Evolutionary conservation across 1,139 yeast species (phyloP).

Genomic region (Hyphopichia buzzinii): DNA sequence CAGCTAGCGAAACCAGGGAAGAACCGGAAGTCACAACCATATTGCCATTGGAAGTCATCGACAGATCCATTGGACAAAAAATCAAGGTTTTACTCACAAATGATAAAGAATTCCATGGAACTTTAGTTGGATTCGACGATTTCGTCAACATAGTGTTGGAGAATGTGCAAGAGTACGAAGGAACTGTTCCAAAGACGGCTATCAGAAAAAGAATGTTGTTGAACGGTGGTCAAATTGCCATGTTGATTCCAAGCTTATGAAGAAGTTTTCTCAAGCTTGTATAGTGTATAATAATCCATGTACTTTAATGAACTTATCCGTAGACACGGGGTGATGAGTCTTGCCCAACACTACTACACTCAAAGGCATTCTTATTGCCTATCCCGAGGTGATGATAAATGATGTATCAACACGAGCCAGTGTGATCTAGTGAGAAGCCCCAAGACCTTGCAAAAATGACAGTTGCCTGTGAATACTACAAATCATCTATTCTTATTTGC

Average conservation of each 20-base stretch:
- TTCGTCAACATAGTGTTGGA: constrained; percentile 89
- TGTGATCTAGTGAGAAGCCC: neutral
- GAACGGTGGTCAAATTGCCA: constrained; percentile 85
- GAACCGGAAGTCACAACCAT: constrained; percentile 24
- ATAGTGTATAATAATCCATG: neutral
- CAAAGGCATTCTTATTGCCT: no score
- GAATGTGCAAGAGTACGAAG: constrained; percentile 65
- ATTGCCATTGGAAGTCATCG: constrained; percentile 83
- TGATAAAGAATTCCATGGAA: constrained; percentile 79
- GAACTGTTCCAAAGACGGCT: constrained; percentile 36
- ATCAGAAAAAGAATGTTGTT: constrained; percentile 67
- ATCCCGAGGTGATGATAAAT: no score
- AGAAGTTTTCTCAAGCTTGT: neutral
- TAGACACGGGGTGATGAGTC: neutral
- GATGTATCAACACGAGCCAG: no score
- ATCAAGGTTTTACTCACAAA: constrained; percentile 78
- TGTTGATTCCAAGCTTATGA: constrained; percentile 42
- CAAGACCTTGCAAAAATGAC: no score
- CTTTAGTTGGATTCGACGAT: constrained; percentile 89
- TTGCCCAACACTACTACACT: neutral
- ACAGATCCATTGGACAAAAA: constrained; percentile 77
- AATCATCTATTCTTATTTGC: no score
- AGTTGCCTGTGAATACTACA: no score
- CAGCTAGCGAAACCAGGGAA: constrained; percentile 7
- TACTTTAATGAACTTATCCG: neutral